A percentile compares a stretch with the other conserved stretches of the same genome.
These are phyloP conservation scores for Diaporthe humulicola DNA, from an alignment of 2,329 filamentous ascomycete genomes.

Conservation along the genomic window DNA sequence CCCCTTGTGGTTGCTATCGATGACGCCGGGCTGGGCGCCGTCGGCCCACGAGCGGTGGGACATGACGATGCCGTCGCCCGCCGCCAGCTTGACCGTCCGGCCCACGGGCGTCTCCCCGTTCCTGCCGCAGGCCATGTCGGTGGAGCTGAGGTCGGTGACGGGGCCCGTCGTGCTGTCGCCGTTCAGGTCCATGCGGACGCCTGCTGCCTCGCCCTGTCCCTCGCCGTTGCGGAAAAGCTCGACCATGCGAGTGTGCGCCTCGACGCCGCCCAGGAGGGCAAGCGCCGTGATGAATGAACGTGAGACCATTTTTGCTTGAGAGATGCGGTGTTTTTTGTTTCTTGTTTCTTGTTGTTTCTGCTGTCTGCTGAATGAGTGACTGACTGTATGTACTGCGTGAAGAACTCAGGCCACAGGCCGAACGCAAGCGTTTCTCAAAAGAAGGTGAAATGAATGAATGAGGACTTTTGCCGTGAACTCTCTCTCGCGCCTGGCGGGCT, in stretches of 20 bases:
- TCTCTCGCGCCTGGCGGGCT: not conserved
- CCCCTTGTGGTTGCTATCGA: constrained; percentile 27
- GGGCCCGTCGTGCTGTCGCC: constrained; percentile 9
- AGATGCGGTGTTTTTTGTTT: not conserved
- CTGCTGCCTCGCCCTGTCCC: constrained; percentile 18
- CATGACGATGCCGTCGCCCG: constrained; percentile 28
- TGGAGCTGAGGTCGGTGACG: not conserved
- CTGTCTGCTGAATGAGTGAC: constrained; percentile 11
- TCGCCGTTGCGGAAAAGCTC: constrained; percentile 29
- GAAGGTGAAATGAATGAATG: constrained; percentile 16
- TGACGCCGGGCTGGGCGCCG: constrained; percentile 27
- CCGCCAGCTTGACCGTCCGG: constrained; percentile 10
- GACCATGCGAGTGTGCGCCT: constrained; percentile 30
- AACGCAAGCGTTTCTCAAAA: constrained; percentile 29
- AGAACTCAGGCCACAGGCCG: constrained; percentile 25
- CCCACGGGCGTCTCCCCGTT: constrained; percentile 7
- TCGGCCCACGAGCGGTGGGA: constrained; percentile 22
- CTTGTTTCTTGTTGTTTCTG: not conserved
- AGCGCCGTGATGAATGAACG: constrained; percentile 27
- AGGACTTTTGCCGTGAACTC: constrained; percentile 18
- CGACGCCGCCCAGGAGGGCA: constrained; percentile 17
- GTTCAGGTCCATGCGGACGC: constrained; percentile 19
- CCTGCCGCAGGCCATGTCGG: constrained; percentile 22
- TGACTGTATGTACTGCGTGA: constrained; percentile 23
- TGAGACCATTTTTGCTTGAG: constrained; percentile 27